Evolutionary conservation across 2,329 filamentous ascomycete species (phyloP).

Genomic region (Trichophyton mentagrophytes): DNA sequence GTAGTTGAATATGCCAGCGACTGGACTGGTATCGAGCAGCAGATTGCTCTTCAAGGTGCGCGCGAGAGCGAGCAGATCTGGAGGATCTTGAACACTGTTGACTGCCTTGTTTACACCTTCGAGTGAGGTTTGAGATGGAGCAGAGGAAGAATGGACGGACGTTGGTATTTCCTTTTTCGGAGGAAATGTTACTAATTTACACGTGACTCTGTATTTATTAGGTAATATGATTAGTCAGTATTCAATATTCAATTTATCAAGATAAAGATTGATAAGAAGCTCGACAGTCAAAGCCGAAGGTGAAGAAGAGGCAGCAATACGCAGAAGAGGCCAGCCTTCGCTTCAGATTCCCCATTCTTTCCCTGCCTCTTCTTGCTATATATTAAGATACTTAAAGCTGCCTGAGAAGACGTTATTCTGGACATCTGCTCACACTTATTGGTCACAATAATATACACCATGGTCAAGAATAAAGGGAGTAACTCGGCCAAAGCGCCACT

Average conservation of each 20-base stretch:
- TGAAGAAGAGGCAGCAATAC: background rate
- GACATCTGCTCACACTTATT: too few species aligned
- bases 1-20: conserved; percentile 24
- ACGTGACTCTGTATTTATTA: background rate
- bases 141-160: background rate
- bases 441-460: background rate
- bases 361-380: too few species aligned
- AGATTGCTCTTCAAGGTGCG: conserved; percentile 20
- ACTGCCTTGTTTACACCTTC: conserved; percentile 21
- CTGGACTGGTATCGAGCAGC: conserved; percentile 20
- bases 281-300: background rate
- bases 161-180: background rate
- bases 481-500: conserved; percentile 7
- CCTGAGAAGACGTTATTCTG: too few species aligned
- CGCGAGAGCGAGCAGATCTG: conserved; percentile 24
- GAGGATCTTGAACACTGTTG: conserved; percentile 24
- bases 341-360: background rate
- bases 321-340: background rate
- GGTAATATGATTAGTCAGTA: background rate
- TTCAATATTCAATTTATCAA: background rate
- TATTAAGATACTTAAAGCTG: too few species aligned
- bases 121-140: background rate
- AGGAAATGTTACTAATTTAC: background rate
- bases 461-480: conserved; percentile 10
- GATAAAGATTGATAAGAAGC: background rate